phyloP scores from a whole-genome alignment of 2,329 filamentous ascomycete genomes.

The Pseudogymnoascus sp. region DNA sequence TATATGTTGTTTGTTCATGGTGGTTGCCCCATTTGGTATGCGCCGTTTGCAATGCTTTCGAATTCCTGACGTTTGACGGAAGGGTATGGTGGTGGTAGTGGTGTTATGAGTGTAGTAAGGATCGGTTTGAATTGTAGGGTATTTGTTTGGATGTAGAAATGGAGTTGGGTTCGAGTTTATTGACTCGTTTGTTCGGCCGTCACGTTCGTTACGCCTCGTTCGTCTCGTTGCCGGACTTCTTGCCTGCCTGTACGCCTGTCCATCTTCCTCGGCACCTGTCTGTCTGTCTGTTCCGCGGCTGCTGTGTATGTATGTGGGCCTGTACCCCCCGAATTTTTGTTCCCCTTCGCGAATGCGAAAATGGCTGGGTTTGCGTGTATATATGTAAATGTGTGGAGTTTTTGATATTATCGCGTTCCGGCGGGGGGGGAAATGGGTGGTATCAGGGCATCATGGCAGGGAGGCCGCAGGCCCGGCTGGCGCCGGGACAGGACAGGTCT shows the following conservation, averaged over 20 bases:
- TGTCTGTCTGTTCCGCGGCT: slow-evolving; percentile 8
- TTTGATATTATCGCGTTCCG: background rate
- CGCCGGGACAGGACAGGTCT: background rate
- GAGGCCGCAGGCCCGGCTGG: background rate
- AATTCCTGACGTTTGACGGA: background rate
- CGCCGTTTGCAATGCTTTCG: slow-evolving; percentile 8
- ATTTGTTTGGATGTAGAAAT: background rate
- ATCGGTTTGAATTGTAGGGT: slow-evolving; percentile 2
- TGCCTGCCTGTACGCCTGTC: slow-evolving; percentile 1
- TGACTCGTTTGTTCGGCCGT: background rate
- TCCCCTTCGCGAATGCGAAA: background rate
- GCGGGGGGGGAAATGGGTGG: background rate
- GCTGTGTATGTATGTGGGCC: background rate
- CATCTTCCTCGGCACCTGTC: slow-evolving; percentile 1
- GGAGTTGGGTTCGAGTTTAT: background rate
- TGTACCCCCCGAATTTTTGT: background rate
- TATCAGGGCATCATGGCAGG: slow-evolving; percentile 2
- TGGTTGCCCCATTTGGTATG: slow-evolving; percentile 3
- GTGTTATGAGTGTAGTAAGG: slow-evolving; percentile 1
- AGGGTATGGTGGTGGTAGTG: background rate
- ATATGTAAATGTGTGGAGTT: background rate
- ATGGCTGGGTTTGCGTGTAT: background rate
- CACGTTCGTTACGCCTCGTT: slow-evolving; percentile 2
- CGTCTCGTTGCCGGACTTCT: background rate
- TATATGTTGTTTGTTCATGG: background rate